phyloP scores from a whole-genome alignment of 371 early-diverging fungal genomes.

The Syncephalastrum monosporum region DNA sequence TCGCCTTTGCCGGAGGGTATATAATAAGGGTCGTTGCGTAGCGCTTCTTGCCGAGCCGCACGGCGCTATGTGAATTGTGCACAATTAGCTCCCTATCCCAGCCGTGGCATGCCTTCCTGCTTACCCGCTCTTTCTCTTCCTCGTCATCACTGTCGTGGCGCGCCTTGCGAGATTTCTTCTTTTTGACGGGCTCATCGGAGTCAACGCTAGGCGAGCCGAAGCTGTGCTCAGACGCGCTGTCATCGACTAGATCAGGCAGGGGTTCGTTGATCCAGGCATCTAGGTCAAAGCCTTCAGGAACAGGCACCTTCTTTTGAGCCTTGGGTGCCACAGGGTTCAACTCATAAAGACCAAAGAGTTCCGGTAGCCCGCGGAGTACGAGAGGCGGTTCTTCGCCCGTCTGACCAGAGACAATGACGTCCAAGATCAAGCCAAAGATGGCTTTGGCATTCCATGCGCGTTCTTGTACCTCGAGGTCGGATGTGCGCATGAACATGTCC shows the following conservation, averaged over 20 bases:
- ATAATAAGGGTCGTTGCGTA: slow-evolving; percentile 75
- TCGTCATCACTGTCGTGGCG: slow-evolving; percentile 39
- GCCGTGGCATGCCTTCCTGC: neutral
- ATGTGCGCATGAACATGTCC: slow-evolving; percentile 49
- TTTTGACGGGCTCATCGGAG: slow-evolving; percentile 24
- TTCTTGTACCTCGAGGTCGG: slow-evolving; percentile 84
- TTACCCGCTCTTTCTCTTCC: slow-evolving; percentile 36
- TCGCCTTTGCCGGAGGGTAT: slow-evolving; percentile 46
- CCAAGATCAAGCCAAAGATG: slow-evolving; percentile 55
- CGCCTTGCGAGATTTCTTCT: slow-evolving; percentile 27
- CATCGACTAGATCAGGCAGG: slow-evolving; percentile 59
- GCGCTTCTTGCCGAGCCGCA: slow-evolving; percentile 58
- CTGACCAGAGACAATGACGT: slow-evolving; percentile 15
- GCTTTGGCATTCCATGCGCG: slow-evolving; percentile 60
- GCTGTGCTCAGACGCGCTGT: slow-evolving; percentile 37
- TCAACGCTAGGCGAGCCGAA: slow-evolving; percentile 33
- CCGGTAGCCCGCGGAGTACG: slow-evolving; percentile 55
- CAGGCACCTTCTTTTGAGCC: slow-evolving; percentile 86
- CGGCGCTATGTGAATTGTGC: slow-evolving; percentile 42
- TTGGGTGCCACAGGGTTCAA: slow-evolving; percentile 92
- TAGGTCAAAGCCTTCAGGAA: slow-evolving; percentile 87
- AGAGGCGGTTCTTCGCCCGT: slow-evolving; percentile 21
- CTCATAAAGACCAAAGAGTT: slow-evolving; percentile 75
- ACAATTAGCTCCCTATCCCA: neutral
- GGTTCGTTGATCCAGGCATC: slow-evolving; percentile 80